Evolutionary conservation across 805 yeast genomes (phyloP).

Genomic region (Nakazawaea sp.): DNA sequence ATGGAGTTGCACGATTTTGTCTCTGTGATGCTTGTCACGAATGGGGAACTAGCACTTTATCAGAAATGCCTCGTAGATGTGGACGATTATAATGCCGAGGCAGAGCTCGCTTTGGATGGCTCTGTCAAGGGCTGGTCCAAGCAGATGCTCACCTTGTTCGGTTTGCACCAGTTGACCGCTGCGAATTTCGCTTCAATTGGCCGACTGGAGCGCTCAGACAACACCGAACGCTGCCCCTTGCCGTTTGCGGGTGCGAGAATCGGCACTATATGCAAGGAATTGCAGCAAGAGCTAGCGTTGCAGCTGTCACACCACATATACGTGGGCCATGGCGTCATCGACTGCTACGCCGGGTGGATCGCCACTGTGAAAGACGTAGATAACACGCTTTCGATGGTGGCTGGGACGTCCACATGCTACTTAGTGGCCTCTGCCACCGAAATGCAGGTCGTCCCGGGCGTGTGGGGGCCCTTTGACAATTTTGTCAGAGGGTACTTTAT

Average conservation of each 20-base stretch:
- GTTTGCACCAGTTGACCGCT: conserved; percentile 13
- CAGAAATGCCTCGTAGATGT: conserved; percentile 4
- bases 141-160: conserved; percentile 18
- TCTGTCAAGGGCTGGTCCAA: conserved; percentile 48
- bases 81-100: conserved; percentile 9
- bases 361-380: conserved; percentile 22
- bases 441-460: conserved; percentile 27
- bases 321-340: conserved; percentile 46
- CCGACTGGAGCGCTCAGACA: conserved; percentile 16
- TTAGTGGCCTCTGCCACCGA: conserved; percentile 22
- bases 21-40: conserved; percentile 20
- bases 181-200: conserved; percentile 23
- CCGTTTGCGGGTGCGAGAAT: conserved; percentile 26
- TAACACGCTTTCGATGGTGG: conserved; percentile 39
- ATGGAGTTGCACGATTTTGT: conserved; percentile 47
- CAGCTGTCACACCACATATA: conserved; percentile 9
- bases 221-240: conserved; percentile 14
- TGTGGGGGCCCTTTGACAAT: conserved; percentile 56
- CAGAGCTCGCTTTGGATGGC: conserved; percentile 45
- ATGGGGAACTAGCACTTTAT: conserved; percentile 14
- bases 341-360: conserved; percentile 53
- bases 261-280: conserved; percentile 13
- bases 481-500: conserved; percentile 25
- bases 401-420: conserved; percentile 59
- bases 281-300: conserved; percentile 5